Evolutionary conservation across 2,329 filamentous ascomycete genomes (phyloP), one percentile per base, ranked within the genome.

Genomic region (Ophiocordyceps camponoti-leonardi): DNA sequence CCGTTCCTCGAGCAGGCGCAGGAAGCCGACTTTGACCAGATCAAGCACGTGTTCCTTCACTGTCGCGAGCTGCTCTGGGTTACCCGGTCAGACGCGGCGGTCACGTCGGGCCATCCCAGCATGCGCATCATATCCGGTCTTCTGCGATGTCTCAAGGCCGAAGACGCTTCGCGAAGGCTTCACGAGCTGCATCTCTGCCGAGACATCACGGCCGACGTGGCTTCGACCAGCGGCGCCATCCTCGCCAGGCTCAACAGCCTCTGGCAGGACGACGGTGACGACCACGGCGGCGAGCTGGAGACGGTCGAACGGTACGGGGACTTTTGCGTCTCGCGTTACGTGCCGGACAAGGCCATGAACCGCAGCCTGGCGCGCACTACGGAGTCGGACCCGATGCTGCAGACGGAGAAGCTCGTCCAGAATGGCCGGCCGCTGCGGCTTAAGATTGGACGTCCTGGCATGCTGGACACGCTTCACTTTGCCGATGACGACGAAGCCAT

Each of bases 381-480:
- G 11, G 22, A 40, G 3, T 41, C 37, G 7, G 44, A 45, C 20
- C 16, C 22, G 13, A 12, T n/a, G 37, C 44, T 39, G 5, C 16
- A 45, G 20, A 30, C 26, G 19, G n/a, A 23, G 14, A 30, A 35
- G 13, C 43, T 44, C 19, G 4, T 39, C 31, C 30, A 44, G 31
- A 11, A 33, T 14, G 31, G 31, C 22, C 31, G 43, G 19, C 30
- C 30, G 7, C 16, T 47, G 23, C 41, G 28, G 30, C 23, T 47
- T 14, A 31, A 31, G 16, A 23, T 47, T 19, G 26, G 46, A 8
- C 43, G 42, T 19, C 30, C 39, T 3, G 46, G 46, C 8, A 44
- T 47, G 46, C 43, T 47, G 6, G 46, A 47, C 30, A 45, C 43
- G 20, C 35, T 45, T 23, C 40, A 43, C 23, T 48, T 45, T 35